These are phyloP conservation scores for Alternaria novae-zelandiae DNA, from an alignment of 2,329 filamentous ascomycete species.

Conservation along the genomic window DNA sequence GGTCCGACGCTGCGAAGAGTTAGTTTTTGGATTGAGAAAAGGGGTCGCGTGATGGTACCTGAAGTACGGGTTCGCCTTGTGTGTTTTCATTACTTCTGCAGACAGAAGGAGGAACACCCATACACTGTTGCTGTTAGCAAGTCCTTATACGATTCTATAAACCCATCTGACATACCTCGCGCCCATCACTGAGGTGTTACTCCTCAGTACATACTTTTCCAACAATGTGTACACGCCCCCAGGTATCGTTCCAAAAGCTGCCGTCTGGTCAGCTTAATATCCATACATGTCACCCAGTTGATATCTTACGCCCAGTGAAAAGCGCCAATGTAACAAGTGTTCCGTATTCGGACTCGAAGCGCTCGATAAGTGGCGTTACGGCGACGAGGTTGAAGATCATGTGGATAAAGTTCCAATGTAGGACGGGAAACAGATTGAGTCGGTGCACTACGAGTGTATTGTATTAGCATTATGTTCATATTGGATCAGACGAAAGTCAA, in stretches of 20 bases:
- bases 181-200: constrained; percentile 78
- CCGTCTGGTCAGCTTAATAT: constrained; percentile 50
- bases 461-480: constrained; percentile 19
- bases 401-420: constrained; percentile 84
- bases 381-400: constrained; percentile 79
- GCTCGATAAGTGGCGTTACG: constrained; percentile 84
- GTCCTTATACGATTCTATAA: rapidly evolving
- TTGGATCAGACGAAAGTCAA: not conserved
- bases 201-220: constrained; percentile 73
- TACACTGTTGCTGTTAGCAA: constrained; percentile 62
- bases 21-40: constrained; percentile 33
- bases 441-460: constrained; percentile 73
- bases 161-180: constrained; percentile 67
- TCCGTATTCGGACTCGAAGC: constrained; percentile 91
- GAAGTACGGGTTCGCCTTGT: constrained; percentile 80
- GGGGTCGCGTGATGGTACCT: constrained; percentile 52
- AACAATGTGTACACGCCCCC: constrained; percentile 80
- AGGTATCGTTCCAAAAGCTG: constrained; percentile 66
- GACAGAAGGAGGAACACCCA: constrained; percentile 92
- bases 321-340: constrained; percentile 86
- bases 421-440: constrained; percentile 87
- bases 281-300: constrained; percentile 44
- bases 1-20: constrained; percentile 57
- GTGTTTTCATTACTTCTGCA: constrained; percentile 85
- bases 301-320: constrained; percentile 82